A percentile compares a stretch with the other conserved stretches of the same genome.
Conservation (phyloP, 495 filamentous ascomycete genomes). For the Aspergillus coremiiformis region DNA sequence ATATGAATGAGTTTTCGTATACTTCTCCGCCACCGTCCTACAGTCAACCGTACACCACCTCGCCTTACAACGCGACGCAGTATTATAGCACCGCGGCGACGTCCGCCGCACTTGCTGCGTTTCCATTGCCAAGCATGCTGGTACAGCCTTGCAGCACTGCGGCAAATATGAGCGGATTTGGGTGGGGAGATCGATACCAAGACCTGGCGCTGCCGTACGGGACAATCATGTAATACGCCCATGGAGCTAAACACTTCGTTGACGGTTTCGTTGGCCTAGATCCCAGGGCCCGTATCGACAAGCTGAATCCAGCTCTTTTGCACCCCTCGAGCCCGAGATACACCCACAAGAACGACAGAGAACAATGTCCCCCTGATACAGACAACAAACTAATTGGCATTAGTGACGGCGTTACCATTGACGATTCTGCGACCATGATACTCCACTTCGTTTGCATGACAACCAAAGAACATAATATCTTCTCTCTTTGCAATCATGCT, state of each 20-base stretch:
- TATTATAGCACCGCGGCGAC: slow-evolving; percentile 62
- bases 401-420: slow-evolving; percentile 43
- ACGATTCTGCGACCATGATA: slow-evolving; percentile 43
- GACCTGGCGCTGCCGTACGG: slow-evolving; percentile 54
- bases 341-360: slow-evolving; percentile 29
- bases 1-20: slow-evolving; percentile 59
- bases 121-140: slow-evolving; percentile 87
- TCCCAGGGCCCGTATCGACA: slow-evolving; percentile 16
- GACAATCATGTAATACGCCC: slow-evolving; percentile 44
- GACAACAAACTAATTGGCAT: slow-evolving; percentile 41
- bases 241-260: slow-evolving; percentile 20
- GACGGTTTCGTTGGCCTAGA: slow-evolving; percentile 22
- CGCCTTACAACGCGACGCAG: slow-evolving; percentile 58
- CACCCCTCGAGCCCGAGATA: slow-evolving; percentile 13
- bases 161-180: slow-evolving; percentile 60
- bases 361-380: slow-evolving; percentile 19
- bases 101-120: slow-evolving; percentile 52
- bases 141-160: slow-evolving; percentile 71
- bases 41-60: slow-evolving; percentile 70
- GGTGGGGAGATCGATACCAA: slow-evolving; percentile 60
- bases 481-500: slow-evolving; percentile 16
- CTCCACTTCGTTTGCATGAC: slow-evolving; percentile 39
- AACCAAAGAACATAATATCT: slow-evolving; percentile 28
- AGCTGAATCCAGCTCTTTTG: slow-evolving; percentile 7
- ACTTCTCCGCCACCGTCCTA: slow-evolving; percentile 70